phyloP scores from a whole-genome alignment of 805 yeast genomes.

The Huiozyma sinensis region DNA sequence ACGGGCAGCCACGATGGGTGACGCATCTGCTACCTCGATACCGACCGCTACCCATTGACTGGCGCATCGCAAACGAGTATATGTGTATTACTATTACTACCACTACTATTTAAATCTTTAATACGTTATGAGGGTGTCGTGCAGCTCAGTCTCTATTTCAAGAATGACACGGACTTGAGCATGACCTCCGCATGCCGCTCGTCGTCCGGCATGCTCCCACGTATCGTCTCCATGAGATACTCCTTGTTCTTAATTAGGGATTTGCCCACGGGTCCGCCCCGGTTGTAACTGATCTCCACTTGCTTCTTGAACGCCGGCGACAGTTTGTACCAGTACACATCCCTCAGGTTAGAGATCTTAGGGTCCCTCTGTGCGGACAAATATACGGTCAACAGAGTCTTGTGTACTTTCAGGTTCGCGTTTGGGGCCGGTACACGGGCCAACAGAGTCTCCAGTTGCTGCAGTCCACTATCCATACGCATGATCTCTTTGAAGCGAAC shows the following conservation, averaged over 20 bases:
- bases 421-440: conserved; percentile 8
- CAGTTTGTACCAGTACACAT: conserved; percentile 21
- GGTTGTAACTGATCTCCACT: conserved; percentile 22
- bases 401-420: background rate
- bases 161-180: conserved; percentile 15
- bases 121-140: too few species aligned
- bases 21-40: background rate
- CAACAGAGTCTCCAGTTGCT: conserved; percentile 12
- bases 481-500: conserved; percentile 14
- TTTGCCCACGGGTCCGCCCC: conserved; percentile 30
- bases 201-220: conserved; percentile 9
- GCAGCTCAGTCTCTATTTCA: background rate
- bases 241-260: conserved; percentile 15
- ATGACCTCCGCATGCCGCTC: conserved; percentile 12
- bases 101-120: background rate
- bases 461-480: conserved; percentile 9
- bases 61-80: background rate
- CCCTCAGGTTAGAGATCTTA: conserved; percentile 13
- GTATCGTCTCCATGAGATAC: conserved; percentile 14
- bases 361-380: background rate
- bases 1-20: conserved; percentile 4
- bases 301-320: conserved; percentile 20
- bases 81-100: background rate
- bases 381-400: conserved; percentile 1
- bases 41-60: too few species aligned